A percentile compares a stretch with the other conserved stretches of the same genome.
phyloP scores from a whole-genome alignment of 2,329 filamentous ascomycete genomes.

The Piedraia hortae region DNA sequence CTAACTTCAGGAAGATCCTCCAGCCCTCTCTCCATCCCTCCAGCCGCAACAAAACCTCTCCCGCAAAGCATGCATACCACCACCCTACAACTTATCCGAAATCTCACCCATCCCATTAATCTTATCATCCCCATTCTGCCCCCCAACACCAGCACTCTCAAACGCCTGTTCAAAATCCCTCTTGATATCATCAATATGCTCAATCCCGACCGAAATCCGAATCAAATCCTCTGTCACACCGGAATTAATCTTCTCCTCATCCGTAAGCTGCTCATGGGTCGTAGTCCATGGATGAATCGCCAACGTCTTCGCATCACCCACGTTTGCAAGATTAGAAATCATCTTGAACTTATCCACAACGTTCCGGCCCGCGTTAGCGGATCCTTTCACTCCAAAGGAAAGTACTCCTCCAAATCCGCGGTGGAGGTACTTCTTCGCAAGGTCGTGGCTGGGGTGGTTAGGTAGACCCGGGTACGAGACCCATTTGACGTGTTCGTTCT shows the following conservation, averaged over 20 bases:
- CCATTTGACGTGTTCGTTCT: slow-evolving; percentile 64
- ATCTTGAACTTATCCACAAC: slow-evolving; percentile 87
- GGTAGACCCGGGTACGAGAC: slow-evolving; percentile 78
- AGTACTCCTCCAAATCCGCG: slow-evolving; percentile 73
- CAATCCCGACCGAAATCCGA: slow-evolving; percentile 79
- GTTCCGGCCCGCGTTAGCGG: slow-evolving; percentile 52
- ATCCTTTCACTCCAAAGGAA: slow-evolving; percentile 81
- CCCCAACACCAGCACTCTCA: slow-evolving; percentile 20
- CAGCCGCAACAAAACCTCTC: too few relatives aligned
- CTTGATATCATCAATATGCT: slow-evolving; percentile 95
- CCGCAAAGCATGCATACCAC: slow-evolving; percentile 5
- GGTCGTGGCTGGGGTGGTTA: slow-evolving; percentile 50
- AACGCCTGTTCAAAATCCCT: slow-evolving; percentile 86
- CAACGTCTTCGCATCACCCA: slow-evolving; percentile 82
- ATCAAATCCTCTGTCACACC: slow-evolving; percentile 77
- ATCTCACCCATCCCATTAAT: too few relatives aligned
- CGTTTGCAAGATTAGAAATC: slow-evolving; percentile 86
- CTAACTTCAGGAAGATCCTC: too few relatives aligned
- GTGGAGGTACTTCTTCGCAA: slow-evolving; percentile 66
- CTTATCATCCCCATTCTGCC: slow-evolving; percentile 7
- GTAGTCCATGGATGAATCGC: slow-evolving; percentile 91
- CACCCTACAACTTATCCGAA: too few relatives aligned
- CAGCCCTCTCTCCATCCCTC: too few relatives aligned
- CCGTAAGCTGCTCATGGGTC: slow-evolving; percentile 72
- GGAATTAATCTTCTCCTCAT: slow-evolving; percentile 52